phyloP scores from a whole-genome alignment of 2,329 filamentous ascomycete species.

The Alternaria infectoria region DNA sequence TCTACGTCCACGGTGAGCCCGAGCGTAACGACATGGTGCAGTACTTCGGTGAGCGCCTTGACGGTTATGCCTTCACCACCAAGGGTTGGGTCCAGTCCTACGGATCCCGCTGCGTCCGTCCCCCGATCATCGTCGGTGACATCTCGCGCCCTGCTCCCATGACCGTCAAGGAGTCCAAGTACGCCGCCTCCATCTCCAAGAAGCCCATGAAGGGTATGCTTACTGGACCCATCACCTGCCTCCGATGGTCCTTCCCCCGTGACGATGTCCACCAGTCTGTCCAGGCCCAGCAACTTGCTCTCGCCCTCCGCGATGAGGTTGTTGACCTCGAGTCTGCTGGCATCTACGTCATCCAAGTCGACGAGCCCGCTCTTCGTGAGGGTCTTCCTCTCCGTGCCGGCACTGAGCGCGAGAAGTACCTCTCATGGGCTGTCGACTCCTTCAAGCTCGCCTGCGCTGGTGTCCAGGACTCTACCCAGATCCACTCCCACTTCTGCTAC shows the following conservation, averaged over 20 bases:
- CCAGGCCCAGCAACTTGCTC: slow-evolving; percentile 97
- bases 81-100: slow-evolving; percentile 99
- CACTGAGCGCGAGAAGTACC: slow-evolving; percentile 94
- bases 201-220: slow-evolving; percentile 99
- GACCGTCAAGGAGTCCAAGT: slow-evolving; percentile 99
- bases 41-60: slow-evolving; percentile 97
- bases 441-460: slow-evolving; percentile 96
- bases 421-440: slow-evolving; percentile 95
- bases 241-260: slow-evolving; percentile 99
- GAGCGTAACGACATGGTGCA: slow-evolving; percentile 99
- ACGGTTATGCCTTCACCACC: slow-evolving; percentile 98
- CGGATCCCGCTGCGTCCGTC: slow-evolving; percentile 96
- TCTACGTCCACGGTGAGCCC: slow-evolving; percentile 97
- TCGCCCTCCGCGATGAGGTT: slow-evolving; percentile 98
- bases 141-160: slow-evolving; percentile 96
- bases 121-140: slow-evolving; percentile 97
- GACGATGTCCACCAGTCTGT: slow-evolving; percentile 99
- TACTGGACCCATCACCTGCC: slow-evolving; percentile 97
- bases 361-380: slow-evolving; percentile 98
- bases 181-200: slow-evolving; percentile 91
- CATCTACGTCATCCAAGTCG: slow-evolving; percentile 97
- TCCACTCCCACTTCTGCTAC: slow-evolving; percentile 99
- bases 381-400: slow-evolving; percentile 95
- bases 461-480: slow-evolving; percentile 95
- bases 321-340: slow-evolving; percentile 96